Evolutionary conservation across 805 yeast genomes (phyloP).

Genomic region (Pichia deserticola): DNA sequence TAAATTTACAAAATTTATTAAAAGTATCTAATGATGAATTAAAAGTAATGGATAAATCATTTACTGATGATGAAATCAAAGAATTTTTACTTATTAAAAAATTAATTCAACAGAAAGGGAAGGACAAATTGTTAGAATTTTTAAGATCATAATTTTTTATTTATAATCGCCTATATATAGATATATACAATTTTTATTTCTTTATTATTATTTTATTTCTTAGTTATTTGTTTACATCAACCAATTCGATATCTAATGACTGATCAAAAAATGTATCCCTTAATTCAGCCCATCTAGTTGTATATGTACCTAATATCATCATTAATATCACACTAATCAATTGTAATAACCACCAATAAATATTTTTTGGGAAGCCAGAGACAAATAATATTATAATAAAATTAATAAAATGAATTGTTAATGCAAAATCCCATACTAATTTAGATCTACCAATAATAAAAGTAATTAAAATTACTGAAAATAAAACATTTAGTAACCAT

Average conservation of each 20-base stretch:
- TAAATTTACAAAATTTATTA: slow-evolving; percentile 44
- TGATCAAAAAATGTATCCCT: slow-evolving; percentile 87
- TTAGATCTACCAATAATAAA: slow-evolving; percentile 87
- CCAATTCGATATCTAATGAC: slow-evolving; percentile 54
- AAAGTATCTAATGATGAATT: slow-evolving; percentile 27
- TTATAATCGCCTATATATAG: background rate
- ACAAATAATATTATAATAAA: slow-evolving; percentile 60
- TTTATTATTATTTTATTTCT: background rate
- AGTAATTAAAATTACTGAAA: slow-evolving; percentile 80
- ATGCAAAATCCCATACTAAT: slow-evolving; percentile 91
- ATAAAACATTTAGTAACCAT: slow-evolving; percentile 78
- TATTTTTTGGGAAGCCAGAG: slow-evolving; percentile 58
- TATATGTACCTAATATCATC: slow-evolving; percentile 80
- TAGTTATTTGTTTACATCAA: slow-evolving; percentile 13
- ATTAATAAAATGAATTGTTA: slow-evolving; percentile 84
- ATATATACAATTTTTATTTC: background rate
- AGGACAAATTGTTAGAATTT: slow-evolving; percentile 54
- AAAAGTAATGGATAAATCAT: slow-evolving; percentile 13
- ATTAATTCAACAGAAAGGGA: slow-evolving; percentile 63
- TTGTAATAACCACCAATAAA: slow-evolving; percentile 85
- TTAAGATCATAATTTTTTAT: slow-evolving; percentile 26
- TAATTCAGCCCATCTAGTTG: slow-evolving; percentile 86
- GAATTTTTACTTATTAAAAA: slow-evolving; percentile 50
- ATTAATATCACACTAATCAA: slow-evolving; percentile 56
- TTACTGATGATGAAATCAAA: slow-evolving; percentile 34